A percentile compares a stretch with the other conserved stretches of the same genome.
Conservation (phyloP, 805 yeast species). For the Kregervanrija delftensis region DNA sequence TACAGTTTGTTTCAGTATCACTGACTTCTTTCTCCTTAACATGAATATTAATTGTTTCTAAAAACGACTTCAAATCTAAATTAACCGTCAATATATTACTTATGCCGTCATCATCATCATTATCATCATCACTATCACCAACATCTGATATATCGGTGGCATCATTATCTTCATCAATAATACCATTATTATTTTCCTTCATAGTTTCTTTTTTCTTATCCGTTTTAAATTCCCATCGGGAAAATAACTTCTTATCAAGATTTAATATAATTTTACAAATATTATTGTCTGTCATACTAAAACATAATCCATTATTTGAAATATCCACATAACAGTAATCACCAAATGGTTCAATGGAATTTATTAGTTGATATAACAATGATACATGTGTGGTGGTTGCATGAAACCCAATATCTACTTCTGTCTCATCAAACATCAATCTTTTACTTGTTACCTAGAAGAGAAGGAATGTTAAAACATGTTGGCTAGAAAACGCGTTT, state of each 20-base stretch:
- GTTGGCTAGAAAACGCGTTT: not conserved
- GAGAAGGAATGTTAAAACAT: not conserved
- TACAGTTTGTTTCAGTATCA: slow-evolving; percentile 34
- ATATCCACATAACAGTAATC: slow-evolving; percentile 27
- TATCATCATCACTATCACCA: slow-evolving; percentile 6
- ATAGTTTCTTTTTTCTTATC: slow-evolving; percentile 1
- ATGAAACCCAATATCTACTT: slow-evolving; percentile 10
- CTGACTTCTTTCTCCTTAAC: slow-evolving; percentile 18
- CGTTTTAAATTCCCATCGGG: slow-evolving; percentile 21
- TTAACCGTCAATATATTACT: slow-evolving; percentile 25
- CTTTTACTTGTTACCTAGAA: slow-evolving; percentile 6
- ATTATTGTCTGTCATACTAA: slow-evolving; percentile 42
- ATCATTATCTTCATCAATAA: slow-evolving; percentile 6
- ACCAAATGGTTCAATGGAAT: slow-evolving; percentile 25
- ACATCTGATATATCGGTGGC: slow-evolving; percentile 8
- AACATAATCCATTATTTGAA: slow-evolving; percentile 44
- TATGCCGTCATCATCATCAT: slow-evolving; percentile 8
- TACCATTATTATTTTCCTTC: slow-evolving; percentile 4
- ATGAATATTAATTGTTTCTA: slow-evolving; percentile 44
- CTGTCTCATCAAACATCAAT: slow-evolving; percentile 3
- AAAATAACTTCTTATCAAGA: slow-evolving; percentile 31
- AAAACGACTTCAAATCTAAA: slow-evolving; percentile 38
- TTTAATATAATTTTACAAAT: slow-evolving; percentile 32
- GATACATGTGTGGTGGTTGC: slow-evolving; percentile 23
- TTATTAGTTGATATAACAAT: slow-evolving; percentile 20